Evolutionary conservation across 2,329 filamentous ascomycete genomes (phyloP), one percentile per base, ranked within the genome.

Genomic region (Aspergillus viridinutans): DNA sequence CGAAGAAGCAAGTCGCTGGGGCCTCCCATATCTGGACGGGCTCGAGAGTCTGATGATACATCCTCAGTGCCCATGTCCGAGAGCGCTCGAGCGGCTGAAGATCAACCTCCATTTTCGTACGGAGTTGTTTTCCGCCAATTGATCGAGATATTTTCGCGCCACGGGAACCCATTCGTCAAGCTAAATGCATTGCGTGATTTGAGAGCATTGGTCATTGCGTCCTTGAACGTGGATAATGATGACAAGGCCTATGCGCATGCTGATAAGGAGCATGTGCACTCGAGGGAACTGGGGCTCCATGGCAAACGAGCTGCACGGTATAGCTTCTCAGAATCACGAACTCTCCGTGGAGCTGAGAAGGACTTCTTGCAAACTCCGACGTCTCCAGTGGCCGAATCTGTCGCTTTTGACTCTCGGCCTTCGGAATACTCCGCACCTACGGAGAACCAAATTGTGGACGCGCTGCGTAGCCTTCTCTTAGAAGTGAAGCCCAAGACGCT

Each of bases 121-220:
- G 85, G 85, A 52, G 85, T 86, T 63, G 89, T 92, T 0, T 97
- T 96, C 69, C 82, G 86, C 62, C 86, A 88, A 12, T 80, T 97
- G 1, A 80, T 97, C 32, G 86, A 85, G 61, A 92, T 91, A 77
- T 96, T 99, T 64, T 91, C 90, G 45, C 90, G 92, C 3, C 90
- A 95, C 63, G 90, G 90, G 0, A 96, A 94, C 68, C 94, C 94
- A 0, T 89, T 89, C 64, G 83, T 85, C 23, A 99, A 99, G 74
- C 82, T 99, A 12, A 87, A 88, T 62, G 88, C 90, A 0, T 79
- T 97, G 4, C 86, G 88, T 59, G 91, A 97, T 70, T 81, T 99
- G 4, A 87, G 95, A 67, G 85, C 88, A 45, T 81, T 99, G 49
- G 90, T 96, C 56, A 79, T 90, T 26, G 89, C 90, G 1, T 93